Conservation (phyloP, 2,329 filamentous ascomycete species). For the Aureobasidium sp. region DNA sequence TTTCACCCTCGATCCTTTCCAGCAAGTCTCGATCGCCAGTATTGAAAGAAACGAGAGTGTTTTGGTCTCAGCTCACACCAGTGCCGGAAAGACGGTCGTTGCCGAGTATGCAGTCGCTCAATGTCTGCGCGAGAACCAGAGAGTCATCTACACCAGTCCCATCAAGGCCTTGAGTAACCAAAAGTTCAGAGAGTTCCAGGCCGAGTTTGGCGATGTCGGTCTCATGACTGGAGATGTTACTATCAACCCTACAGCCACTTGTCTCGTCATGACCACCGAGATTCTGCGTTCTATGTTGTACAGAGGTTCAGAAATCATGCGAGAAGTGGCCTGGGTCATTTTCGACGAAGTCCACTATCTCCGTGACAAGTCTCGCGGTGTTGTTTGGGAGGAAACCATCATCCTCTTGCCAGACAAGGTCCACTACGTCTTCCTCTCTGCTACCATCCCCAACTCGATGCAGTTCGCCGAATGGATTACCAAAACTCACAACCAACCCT, state of each 20-base stretch:
- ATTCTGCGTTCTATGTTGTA: slow-evolving; percentile 99
- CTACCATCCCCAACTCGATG: slow-evolving; percentile 97
- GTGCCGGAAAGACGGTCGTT: slow-evolving; percentile 95
- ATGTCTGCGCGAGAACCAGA: slow-evolving; percentile 91
- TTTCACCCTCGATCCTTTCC: slow-evolving; percentile 95
- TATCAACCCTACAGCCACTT: slow-evolving; percentile 96
- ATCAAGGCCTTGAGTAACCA: slow-evolving; percentile 99
- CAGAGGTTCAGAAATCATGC: slow-evolving; percentile 97
- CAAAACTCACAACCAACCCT: slow-evolving; percentile 95
- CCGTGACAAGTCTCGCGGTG: slow-evolving; percentile 85
- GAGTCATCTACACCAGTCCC: slow-evolving; percentile 97
- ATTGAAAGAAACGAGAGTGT: slow-evolving; percentile 97
- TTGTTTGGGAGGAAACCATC: slow-evolving; percentile 99
- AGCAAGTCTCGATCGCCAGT: slow-evolving; percentile 86
- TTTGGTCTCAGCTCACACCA: slow-evolving; percentile 91
- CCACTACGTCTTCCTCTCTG: slow-evolving; percentile 94
- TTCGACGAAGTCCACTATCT: slow-evolving; percentile 99
- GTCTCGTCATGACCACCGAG: slow-evolving; percentile 98
- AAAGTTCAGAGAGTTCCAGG: slow-evolving; percentile 93
- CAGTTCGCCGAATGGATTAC: slow-evolving; percentile 99
- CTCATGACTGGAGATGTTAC: slow-evolving; percentile 99
- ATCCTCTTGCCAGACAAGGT: slow-evolving; percentile 98
- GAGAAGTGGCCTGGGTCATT: slow-evolving; percentile 95
- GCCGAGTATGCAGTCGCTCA: slow-evolving; percentile 98
- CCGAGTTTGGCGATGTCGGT: slow-evolving; percentile 92